phyloP scores from a whole-genome alignment of 192 early-diverging fungal species.

The Cetraspora pellucida region DNA sequence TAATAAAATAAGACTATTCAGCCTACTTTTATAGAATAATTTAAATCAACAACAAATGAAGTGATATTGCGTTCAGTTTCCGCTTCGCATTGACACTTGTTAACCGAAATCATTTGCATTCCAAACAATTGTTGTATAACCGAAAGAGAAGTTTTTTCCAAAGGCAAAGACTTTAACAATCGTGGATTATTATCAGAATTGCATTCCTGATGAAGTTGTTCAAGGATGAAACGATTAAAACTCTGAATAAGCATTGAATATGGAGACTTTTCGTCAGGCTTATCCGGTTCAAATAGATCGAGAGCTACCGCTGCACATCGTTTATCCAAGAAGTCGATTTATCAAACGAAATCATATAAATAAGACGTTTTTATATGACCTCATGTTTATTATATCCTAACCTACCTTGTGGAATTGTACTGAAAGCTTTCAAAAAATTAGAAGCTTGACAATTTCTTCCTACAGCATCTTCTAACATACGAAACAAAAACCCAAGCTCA shows the following conservation, averaged over 20 bases:
- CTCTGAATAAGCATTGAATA: slow-evolving; percentile 83
- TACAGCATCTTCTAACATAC: slow-evolving; percentile 87
- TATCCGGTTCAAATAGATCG: slow-evolving; percentile 87
- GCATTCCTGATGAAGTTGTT: slow-evolving; percentile 83
- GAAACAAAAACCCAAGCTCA: slow-evolving; percentile 91
- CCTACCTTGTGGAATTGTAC: slow-evolving; percentile 79
- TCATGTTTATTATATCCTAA: neutral
- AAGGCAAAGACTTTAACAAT: slow-evolving; percentile 34
- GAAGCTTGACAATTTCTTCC: slow-evolving; percentile 95
- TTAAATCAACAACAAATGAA: slow-evolving; percentile 85
- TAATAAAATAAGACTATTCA: neutral
- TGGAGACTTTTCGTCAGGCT: slow-evolving; percentile 55
- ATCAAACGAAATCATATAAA: neutral
- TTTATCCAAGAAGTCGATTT: too few relatives aligned
- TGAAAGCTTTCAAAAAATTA: slow-evolving; percentile 86
- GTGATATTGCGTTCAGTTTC: slow-evolving; percentile 63
- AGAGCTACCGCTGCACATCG: slow-evolving; percentile 67
- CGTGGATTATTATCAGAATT: slow-evolving; percentile 44
- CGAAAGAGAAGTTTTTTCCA: slow-evolving; percentile 44
- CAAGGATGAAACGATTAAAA: slow-evolving; percentile 88
- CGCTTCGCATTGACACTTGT: slow-evolving; percentile 66
- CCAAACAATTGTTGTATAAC: slow-evolving; percentile 72
- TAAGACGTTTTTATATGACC: neutral
- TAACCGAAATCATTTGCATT: slow-evolving; percentile 60
- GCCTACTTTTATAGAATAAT: slow-evolving; percentile 67